Evolutionary conservation across 2,329 filamentous ascomycete genomes (phyloP).

Genomic region (Helotiales sp.): DNA sequence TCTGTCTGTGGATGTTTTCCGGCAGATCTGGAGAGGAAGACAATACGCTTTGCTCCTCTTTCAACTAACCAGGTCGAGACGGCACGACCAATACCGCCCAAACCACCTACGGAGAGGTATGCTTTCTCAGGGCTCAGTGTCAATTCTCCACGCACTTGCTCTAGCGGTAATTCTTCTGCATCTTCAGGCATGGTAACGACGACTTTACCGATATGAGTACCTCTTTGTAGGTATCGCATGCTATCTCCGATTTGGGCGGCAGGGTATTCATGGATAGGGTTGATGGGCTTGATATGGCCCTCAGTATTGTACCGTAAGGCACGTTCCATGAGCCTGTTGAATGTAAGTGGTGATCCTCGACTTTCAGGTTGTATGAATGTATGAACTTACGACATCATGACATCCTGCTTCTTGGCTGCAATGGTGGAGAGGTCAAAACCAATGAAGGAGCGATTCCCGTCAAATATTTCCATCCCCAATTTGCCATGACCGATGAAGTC

Average conservation of each 20-base stretch:
- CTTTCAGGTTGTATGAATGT: not conserved
- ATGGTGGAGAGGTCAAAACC: constrained; percentile 44
- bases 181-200: constrained; percentile 5
- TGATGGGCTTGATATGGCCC: constrained; percentile 21
- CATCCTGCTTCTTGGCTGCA: too few species aligned
- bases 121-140: not conserved
- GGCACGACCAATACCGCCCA: constrained; percentile 39
- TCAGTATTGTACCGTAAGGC: not conserved
- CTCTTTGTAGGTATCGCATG: constrained; percentile 18
- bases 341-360: not conserved
- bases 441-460: constrained; percentile 40
- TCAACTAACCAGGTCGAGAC: constrained; percentile 39
- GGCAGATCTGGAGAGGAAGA: constrained; percentile 37
- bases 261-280: constrained; percentile 12
- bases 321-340: not conserved
- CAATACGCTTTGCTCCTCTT: constrained; percentile 37
- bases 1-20: constrained; percentile 10
- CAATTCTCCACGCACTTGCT: not conserved
- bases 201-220: constrained; percentile 17
- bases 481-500: constrained; percentile 33
- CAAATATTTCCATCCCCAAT: constrained; percentile 29
- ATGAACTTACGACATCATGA: too few species aligned
- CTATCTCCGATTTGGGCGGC: constrained; percentile 3
- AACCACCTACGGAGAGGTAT: constrained; percentile 41
- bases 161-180: not conserved